A percentile compares a stretch with the other conserved stretches of the same genome.
Evolutionary conservation across 208 protist species (phyloP).

Genomic region (Crithidia sp.): DNA sequence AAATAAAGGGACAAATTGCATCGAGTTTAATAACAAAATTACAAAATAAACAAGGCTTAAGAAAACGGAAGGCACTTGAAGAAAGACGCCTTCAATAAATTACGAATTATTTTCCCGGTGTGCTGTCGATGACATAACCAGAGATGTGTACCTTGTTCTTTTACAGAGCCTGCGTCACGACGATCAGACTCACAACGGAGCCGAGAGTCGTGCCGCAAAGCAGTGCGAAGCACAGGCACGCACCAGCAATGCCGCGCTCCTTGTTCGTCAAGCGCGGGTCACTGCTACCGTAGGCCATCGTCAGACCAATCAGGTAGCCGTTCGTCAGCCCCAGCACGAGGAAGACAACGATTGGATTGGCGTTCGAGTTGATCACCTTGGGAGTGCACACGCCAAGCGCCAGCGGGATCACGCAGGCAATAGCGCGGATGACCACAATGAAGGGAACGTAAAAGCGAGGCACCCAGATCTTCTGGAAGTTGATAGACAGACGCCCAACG

Average conservation of each 20-base stretch:
- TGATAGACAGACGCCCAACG: conserved; percentile 32
- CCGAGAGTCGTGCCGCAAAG: conserved; percentile 36
- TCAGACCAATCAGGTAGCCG: conserved; percentile 45
- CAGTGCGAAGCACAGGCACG: conserved; percentile 41
- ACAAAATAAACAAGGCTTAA: too few species aligned
- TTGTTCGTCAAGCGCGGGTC: conserved; percentile 35
- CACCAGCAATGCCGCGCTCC: conserved; percentile 35
- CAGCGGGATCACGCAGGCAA: conserved; percentile 43
- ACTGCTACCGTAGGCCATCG: conserved; percentile 44
- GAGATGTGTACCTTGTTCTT: too few species aligned
- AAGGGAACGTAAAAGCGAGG: conserved; percentile 15
- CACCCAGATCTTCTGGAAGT: conserved; percentile 36
- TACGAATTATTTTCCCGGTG: too few species aligned
- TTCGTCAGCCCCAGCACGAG: conserved; percentile 41
- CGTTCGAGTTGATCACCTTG: conserved; percentile 45
- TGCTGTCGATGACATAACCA: too few species aligned
- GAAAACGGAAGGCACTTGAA: too few species aligned
- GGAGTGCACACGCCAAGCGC: conserved; percentile 34
- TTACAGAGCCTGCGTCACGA: conserved; percentile 36
- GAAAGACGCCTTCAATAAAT: too few species aligned
- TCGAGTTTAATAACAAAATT: too few species aligned
- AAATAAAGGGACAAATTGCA: too few species aligned
- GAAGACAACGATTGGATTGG: conserved; percentile 46
- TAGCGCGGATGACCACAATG: conserved; percentile 31
- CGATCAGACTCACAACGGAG: conserved; percentile 34